Conservation (phyloP, 441 rosid species). For the Eutrema salsugineum region DNA sequence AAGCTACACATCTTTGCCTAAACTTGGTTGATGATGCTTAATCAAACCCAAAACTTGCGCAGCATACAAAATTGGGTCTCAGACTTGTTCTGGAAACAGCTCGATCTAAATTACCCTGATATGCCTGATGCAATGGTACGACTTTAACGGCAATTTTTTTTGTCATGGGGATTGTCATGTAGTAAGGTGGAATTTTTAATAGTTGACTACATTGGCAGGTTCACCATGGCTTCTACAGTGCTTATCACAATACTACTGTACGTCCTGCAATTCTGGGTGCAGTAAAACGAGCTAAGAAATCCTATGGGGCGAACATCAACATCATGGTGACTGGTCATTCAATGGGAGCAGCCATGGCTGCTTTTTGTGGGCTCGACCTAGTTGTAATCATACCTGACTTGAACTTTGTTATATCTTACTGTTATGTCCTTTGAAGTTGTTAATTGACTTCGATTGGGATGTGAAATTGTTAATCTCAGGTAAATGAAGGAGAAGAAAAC, state of each 20-base stretch:
- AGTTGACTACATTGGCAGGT: constrained; percentile 44
- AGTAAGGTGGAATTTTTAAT: not conserved
- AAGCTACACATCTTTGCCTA: not conserved
- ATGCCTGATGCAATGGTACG: constrained; percentile 94
- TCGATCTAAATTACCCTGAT: constrained; percentile 89
- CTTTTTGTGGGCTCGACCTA: constrained; percentile 89
- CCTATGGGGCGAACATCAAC: constrained; percentile 56
- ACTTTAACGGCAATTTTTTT: not conserved
- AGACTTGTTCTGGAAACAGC: constrained; percentile 94
- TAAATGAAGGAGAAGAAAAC: constrained; percentile 58
- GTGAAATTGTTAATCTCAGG: constrained; percentile 58
- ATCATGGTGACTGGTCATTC: constrained; percentile 96
- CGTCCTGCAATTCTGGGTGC: constrained; percentile 71
- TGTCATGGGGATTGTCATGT: not conserved
- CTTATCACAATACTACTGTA: constrained; percentile 86
- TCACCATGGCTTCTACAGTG: constrained; percentile 86
- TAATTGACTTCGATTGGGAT: constrained; percentile 9
- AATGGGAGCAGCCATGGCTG: constrained; percentile 98
- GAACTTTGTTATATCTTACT: not conserved
- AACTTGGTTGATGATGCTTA: constrained; percentile 15
- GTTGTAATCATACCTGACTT: constrained; percentile 39
- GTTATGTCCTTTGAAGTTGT: not conserved
- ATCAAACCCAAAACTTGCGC: constrained; percentile 11
- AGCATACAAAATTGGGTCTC: constrained; percentile 94
- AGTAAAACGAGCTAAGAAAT: constrained; percentile 46